Percentiles rank a stretch among this genome's conserved stretches.
phyloP scores from a whole-genome alignment of 2,329 filamentous ascomycete genomes.

The Trichoderma semiorbis region DNA sequence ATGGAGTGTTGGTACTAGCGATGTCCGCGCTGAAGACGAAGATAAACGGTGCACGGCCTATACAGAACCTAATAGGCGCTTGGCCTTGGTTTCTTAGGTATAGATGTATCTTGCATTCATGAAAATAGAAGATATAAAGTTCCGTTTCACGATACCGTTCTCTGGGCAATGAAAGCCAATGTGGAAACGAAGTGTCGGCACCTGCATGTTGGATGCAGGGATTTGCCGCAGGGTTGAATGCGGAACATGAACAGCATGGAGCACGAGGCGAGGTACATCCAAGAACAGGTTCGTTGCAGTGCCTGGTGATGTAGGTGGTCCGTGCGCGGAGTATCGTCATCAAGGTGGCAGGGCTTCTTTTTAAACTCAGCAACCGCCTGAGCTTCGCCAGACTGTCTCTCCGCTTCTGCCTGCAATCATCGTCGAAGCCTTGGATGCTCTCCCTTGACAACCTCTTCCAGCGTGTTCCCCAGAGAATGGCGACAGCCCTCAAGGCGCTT shows the following conservation, averaged over 20 bases:
- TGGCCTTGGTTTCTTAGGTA: not conserved
- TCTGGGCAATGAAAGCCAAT: not conserved
- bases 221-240: not conserved
- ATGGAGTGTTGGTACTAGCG: not conserved
- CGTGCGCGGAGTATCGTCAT: constrained; percentile 23
- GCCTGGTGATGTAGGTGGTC: constrained; percentile 15
- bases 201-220: not conserved
- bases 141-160: not conserved
- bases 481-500: constrained; percentile 21
- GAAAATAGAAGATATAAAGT: not conserved
- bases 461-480: constrained; percentile 22
- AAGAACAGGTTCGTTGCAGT: not conserved
- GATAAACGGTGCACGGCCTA: not conserved
- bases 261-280: not conserved
- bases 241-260: not conserved
- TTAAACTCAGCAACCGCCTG: not conserved
- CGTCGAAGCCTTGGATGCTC: not conserved
- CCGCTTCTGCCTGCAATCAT: constrained; percentile 6
- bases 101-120: not conserved
- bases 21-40: not conserved
- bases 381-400: constrained; percentile 11
- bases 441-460: not conserved
- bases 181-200: not conserved
- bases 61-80: not conserved
- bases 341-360: constrained; percentile 14